Base-by-base conservation (phyloP, 495 filamentous ascomycete genomes). In the Apiosordaria backusii region DNA sequence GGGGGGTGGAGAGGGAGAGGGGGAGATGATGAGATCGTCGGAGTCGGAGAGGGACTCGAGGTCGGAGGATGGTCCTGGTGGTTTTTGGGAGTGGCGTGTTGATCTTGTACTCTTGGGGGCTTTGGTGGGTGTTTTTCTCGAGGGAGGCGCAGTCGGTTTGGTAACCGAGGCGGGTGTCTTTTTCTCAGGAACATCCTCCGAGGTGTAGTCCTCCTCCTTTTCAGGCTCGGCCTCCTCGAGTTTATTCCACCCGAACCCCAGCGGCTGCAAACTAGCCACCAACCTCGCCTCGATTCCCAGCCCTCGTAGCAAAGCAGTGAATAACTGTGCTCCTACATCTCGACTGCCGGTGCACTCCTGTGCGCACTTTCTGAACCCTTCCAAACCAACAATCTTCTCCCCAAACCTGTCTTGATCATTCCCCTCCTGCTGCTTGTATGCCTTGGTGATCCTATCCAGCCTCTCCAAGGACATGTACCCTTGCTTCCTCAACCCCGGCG, bases 201-300 rank as follows among this genome's bases (percentile, higher is more conserved):
- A 35, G 45, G 4, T 65, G 4, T 63, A 24, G 16, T 62, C 64
- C 13, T 67, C 65, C 29, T 75, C 72, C 62, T 75, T 75, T 65
- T 80, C 78, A 29, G 78, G 78, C 40, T 81, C 80, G 25, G 85
- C 85, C 71, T 92, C 89, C 76, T 99, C 95, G 19, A 82, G 79
- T 72, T 93, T 94, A 60, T 88, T 93, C 87, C 92, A 97, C 1
- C 93, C 93, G 75, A 97, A 97, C 2, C 96, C 95, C 0, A 92
- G 74, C 18, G 95, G 89, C 67, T 98, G 95, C 13, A 99, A 76
- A 75, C 85, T 97, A 16, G 88, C 88, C 10, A 97, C 88, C 70
- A 98, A 79, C 52, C 92, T 82, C 21, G 90, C 86, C 66, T 97
- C 92, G 15, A 97, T 79, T 0, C 89, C 90, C 19, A 99, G 71